phyloP scores from a whole-genome alignment of 2,329 filamentous ascomycete genomes.

The Parafenestella ontariensis region DNA sequence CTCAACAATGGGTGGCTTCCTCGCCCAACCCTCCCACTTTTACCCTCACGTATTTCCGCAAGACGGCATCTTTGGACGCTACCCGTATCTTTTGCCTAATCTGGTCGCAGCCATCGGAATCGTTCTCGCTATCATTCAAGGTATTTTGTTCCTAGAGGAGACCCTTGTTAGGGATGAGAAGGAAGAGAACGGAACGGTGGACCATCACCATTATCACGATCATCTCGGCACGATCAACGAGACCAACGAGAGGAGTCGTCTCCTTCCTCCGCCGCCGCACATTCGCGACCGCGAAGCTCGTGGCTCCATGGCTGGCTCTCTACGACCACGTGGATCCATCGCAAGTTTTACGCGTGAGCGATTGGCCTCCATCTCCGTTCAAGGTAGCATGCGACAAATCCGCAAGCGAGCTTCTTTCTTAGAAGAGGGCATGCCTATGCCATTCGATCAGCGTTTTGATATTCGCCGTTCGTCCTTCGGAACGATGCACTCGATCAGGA shows the following conservation, averaged over 20 bases:
- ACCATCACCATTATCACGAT: slow-evolving; percentile 48
- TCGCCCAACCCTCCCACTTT: slow-evolving; percentile 77
- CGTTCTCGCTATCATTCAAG: slow-evolving; percentile 77
- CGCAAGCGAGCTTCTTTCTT: slow-evolving; percentile 47
- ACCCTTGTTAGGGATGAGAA: slow-evolving; percentile 57
- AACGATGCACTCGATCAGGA: slow-evolving; percentile 46
- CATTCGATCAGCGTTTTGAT: slow-evolving; percentile 43
- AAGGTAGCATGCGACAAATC: slow-evolving; percentile 41
- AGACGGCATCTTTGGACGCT: slow-evolving; percentile 74
- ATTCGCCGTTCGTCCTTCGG: slow-evolving; percentile 46
- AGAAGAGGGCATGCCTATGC: slow-evolving; percentile 45
- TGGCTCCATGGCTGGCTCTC: slow-evolving; percentile 34
- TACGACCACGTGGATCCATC: slow-evolving; percentile 34
- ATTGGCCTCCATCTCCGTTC: slow-evolving; percentile 38
- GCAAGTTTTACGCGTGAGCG: slow-evolving; percentile 33
- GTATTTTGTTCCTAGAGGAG: slow-evolving; percentile 82
- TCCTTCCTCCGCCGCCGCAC: slow-evolving; percentile 54
- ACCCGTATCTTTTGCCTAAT: slow-evolving; percentile 90
- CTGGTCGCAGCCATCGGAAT: slow-evolving; percentile 80
- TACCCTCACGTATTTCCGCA: slow-evolving; percentile 76
- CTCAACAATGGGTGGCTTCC: slow-evolving; percentile 82
- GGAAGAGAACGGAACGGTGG: slow-evolving; percentile 45
- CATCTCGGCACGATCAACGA: slow-evolving; percentile 75
- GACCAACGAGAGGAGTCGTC: slow-evolving; percentile 72
- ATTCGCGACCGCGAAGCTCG: slow-evolving; percentile 50